A percentile compares a stretch with the other conserved stretches of the same genome.
phyloP scores from a whole-genome alignment of 164 flowering plant species.

The Magnolia sinica region DNA sequence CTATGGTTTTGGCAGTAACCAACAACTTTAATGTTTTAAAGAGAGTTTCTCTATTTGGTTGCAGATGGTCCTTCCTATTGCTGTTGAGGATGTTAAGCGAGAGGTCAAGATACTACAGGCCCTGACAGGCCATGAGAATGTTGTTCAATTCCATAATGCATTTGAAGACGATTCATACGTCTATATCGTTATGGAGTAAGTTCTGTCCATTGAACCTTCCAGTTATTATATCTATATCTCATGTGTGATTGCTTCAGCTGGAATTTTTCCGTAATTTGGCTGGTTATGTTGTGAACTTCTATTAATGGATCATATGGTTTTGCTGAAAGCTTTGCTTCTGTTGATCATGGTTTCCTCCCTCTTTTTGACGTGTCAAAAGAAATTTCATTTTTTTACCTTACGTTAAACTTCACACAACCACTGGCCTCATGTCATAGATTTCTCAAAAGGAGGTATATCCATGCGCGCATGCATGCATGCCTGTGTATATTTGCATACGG shows the following conservation, averaged over 20 bases:
- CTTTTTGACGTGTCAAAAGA: not conserved
- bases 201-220: conserved; percentile 1
- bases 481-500: not conserved
- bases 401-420: not conserved
- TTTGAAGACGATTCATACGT: conserved; percentile 91
- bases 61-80: conserved; percentile 97
- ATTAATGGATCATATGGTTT: not conserved
- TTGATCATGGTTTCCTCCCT: not conserved
- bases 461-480: not conserved
- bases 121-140: conserved; percentile 91
- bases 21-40: too few species aligned
- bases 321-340: not conserved
- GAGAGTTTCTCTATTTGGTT: conserved; percentile 16
- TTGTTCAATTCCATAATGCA: conserved; percentile 86
- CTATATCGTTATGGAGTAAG: conserved; percentile 97
- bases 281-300: not conserved
- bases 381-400: not conserved
- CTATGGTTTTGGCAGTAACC: too few species aligned
- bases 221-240: not conserved
- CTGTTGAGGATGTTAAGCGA: conserved; percentile 97
- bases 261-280: not conserved
- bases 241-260: not conserved
- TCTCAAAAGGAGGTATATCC: not conserved
- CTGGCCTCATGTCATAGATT: not conserved
- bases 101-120: conserved; percentile 90